A percentile compares a stretch with the other conserved stretches of the same genome.
phyloP scores from a whole-genome alignment of 257 asterid species.

The Solanum chilense region DNA sequence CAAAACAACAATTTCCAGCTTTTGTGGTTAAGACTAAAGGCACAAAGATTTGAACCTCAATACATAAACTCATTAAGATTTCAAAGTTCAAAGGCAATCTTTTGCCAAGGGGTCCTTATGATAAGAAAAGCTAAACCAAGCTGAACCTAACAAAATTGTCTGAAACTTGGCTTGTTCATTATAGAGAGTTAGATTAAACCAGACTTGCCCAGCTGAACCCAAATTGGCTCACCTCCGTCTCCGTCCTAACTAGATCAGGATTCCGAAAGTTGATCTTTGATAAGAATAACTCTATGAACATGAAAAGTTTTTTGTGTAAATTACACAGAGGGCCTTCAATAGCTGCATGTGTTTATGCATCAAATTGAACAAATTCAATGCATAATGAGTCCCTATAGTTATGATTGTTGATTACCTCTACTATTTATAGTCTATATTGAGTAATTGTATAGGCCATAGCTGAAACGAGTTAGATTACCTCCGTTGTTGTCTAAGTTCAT shows the following conservation, averaged over 20 bases:
- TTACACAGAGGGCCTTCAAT: not conserved
- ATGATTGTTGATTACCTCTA: not conserved
- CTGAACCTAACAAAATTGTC: not conserved
- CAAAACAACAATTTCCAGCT: not conserved
- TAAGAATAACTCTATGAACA: not conserved
- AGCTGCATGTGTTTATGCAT: not conserved
- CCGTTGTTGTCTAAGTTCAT: conserved; percentile 48
- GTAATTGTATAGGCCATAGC: not conserved
- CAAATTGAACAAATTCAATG: not conserved
- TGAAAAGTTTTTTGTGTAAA: not conserved
- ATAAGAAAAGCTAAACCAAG: not conserved
- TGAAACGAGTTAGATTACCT: conserved; percentile 37
- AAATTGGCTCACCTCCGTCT: not conserved
- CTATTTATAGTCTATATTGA: not conserved
- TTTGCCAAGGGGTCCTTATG: not conserved
- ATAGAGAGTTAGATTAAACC: not conserved
- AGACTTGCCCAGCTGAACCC: not conserved
- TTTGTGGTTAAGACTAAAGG: not conserved
- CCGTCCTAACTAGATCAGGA: not conserved
- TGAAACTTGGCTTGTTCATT: not conserved
- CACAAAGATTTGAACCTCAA: not conserved
- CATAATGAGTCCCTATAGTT: not conserved
- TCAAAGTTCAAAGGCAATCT: not conserved
- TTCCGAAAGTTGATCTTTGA: not conserved
- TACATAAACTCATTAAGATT: not conserved